phyloP scores from a whole-genome alignment of 1,139 yeast species.

The Yamadazyma trypodendri region DNA sequence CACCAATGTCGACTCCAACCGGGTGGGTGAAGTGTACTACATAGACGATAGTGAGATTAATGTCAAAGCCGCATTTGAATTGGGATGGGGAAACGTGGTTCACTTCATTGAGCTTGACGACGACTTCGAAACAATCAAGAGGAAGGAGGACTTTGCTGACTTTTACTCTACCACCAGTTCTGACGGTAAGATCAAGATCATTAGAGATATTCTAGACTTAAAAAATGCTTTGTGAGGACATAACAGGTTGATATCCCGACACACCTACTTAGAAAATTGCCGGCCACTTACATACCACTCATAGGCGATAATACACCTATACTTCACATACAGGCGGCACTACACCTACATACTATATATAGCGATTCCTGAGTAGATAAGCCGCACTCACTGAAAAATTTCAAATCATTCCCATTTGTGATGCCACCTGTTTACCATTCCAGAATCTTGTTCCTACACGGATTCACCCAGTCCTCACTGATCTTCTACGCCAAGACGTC shows the following conservation, averaged over 20 bases:
- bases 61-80: slow-evolving; percentile 52
- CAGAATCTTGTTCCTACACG: slow-evolving; percentile 42
- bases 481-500: slow-evolving; percentile 49
- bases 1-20: slow-evolving; percentile 57
- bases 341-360: too few relatives aligned
- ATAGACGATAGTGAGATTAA: slow-evolving; percentile 82
- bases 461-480: slow-evolving; percentile 43
- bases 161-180: slow-evolving; percentile 33
- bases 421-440: slow-evolving; percentile 19
- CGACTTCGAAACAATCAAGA: slow-evolving; percentile 34
- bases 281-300: too few relatives aligned
- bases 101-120: slow-evolving; percentile 57
- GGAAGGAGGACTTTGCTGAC: slow-evolving; percentile 29
- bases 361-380: too few relatives aligned
- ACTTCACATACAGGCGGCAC: too few relatives aligned
- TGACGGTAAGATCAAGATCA: slow-evolving; percentile 31
- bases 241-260: too few relatives aligned
- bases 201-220: slow-evolving; percentile 32
- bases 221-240: slow-evolving; percentile 6
- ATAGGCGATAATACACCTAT: too few relatives aligned
- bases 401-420: too few relatives aligned
- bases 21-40: slow-evolving; percentile 45
- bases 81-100: slow-evolving; percentile 53
- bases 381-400: too few relatives aligned
- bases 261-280: too few relatives aligned